Base-by-base conservation (phyloP, 2,329 filamentous ascomycete genomes). In the Seiridium unicorne region DNA sequence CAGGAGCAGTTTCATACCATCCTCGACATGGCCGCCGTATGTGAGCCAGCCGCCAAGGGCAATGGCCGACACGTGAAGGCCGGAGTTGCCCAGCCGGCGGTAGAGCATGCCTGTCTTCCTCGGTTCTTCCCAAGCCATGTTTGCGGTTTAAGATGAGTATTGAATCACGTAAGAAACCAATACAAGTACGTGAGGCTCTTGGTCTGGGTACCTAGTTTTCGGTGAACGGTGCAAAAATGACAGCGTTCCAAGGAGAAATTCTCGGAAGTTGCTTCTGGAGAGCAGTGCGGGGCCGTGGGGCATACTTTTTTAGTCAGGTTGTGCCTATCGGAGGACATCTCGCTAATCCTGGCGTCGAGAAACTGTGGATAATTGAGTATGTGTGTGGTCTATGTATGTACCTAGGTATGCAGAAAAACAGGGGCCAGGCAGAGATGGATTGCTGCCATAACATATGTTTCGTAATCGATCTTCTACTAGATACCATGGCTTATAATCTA, bases 21-120 rank as follows among this genome's bases (percentile, higher is more conserved):
- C 83, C 59, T 88, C 86, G 36, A 91, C 86, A 66, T 91, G 87
- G 18, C 89, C 89, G 58, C 90, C 90, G 65, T 91, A 92, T 1
- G 90, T 92, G 57, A 93, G 79, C 88, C 87, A 89, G 65, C 87
- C 85, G 61, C 87, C 90, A 3, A 93, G 79, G 2, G 87, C 88
- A 63, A 93, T 89, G 51, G 86, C 83, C 35, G 89, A 92, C 40
- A 93, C 89, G 72, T 92, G 86, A 18, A 93, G 81, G 58, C 90
- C 89, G 13, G 88, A 89, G 44, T 83, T 84, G 68, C 90, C 89
- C 6, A 92, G 81, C 74, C 86, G 87, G 66, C 89, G 86, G 75
- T 91, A 91, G 26, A 62, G 42, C 60, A 62, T 62, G 26, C 60
- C 57, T 13, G 60, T 62, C 48, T 62, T 62, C 51, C 60, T 58